Evolutionary conservation across 1,284 basidiomycete genomes (phyloP), one percentile per base, ranked within the genome.

Genomic region (Cutaneotrichosporon mucoides): DNA sequence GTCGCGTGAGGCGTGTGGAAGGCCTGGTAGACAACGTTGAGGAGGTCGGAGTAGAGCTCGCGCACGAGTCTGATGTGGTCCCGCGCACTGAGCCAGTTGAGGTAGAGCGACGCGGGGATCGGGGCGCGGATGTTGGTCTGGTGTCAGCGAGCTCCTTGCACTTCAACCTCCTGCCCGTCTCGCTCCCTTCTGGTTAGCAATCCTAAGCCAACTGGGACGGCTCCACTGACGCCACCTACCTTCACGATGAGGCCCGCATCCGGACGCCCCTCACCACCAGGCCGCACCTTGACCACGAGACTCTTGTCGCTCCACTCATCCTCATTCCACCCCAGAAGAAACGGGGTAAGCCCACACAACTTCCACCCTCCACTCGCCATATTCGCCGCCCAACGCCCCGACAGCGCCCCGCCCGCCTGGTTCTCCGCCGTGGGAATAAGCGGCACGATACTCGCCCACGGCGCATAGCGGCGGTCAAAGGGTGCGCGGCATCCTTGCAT

Each of bases 91-190:
- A 43, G 50, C 24, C 50, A 42, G 24, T 41, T 15, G 10, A 52
- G 38, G 37, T 55, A 35, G 36, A 55, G 8, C 1, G 33, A 37
- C 15, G 42, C 36, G 0, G 53, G 53, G 42, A 55, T 44, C n/a
- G 53, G 53, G 4, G 53, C 53, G 43, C 53, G 53, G 44, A 55
- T 47, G 44, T 55, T 55, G 13, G 53, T 55, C 53, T 55, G 36
- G 37, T 9, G 7, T 53, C 34, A 53, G 35, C 35, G 35, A n/a
- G 6, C 33, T 24, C 49, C n/a, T 15, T 36, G n/a, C n/a, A n/a
- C 45, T 16, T 47, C 36, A 6, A 35, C 13, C 13, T 6, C 37
- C 37, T 38, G 6, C 37, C 6, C 11, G 6, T 11, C 37, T 38
- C n/a, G n/a, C n/a, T n/a, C n/a, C n/a, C n/a, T n/a, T n/a, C n/a